Conservation (phyloP, 176 grass and related monocot genomes). For the Guadua angustifolia region DNA sequence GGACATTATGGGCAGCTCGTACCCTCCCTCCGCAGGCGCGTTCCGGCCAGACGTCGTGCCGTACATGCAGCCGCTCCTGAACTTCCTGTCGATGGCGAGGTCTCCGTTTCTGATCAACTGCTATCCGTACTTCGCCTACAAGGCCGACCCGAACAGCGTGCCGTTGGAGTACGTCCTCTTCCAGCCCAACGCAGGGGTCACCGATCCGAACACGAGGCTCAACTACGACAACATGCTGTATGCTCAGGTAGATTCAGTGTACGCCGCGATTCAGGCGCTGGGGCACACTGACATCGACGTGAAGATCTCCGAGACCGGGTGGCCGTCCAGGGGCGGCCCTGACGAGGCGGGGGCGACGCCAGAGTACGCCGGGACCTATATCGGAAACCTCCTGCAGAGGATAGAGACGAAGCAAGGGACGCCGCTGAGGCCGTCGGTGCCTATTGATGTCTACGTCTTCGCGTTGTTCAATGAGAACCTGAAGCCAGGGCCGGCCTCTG, state of each 20-base stretch:
- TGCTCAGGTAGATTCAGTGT: slow-evolving; percentile 82
- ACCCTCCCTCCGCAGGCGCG: slow-evolving; percentile 74
- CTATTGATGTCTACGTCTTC: slow-evolving; percentile 81
- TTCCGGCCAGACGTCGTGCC: slow-evolving; percentile 60
- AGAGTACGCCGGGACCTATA: slow-evolving; percentile 74
- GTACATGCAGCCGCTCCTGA: slow-evolving; percentile 74
- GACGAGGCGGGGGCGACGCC: slow-evolving; percentile 80
- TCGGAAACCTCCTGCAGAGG: slow-evolving; percentile 75
- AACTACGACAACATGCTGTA: slow-evolving; percentile 99
- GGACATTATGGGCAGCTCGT: slow-evolving; percentile 78
- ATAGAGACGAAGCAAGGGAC: slow-evolving; percentile 79
- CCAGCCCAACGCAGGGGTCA: slow-evolving; percentile 70
- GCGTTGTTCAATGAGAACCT: slow-evolving; percentile 91
- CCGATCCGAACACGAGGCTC: slow-evolving; percentile 63
- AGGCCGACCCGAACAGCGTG: slow-evolving; percentile 60
- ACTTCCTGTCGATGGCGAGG: slow-evolving; percentile 64
- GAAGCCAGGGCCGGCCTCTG: slow-evolving; percentile 80
- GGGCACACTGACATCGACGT: slow-evolving; percentile 70
- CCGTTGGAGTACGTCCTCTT: slow-evolving; percentile 80
- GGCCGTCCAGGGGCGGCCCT: slow-evolving; percentile 79
- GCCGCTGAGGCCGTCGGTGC: slow-evolving; percentile 62
- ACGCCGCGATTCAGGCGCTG: slow-evolving; percentile 66
- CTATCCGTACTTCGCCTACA: slow-evolving; percentile 94
- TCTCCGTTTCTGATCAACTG: slow-evolving; percentile 90
- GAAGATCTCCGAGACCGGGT: slow-evolving; percentile 94